Evolutionary conservation across 768 basidiomycete species (phyloP).

Genomic region (Kwoniella mangroviensis): DNA sequence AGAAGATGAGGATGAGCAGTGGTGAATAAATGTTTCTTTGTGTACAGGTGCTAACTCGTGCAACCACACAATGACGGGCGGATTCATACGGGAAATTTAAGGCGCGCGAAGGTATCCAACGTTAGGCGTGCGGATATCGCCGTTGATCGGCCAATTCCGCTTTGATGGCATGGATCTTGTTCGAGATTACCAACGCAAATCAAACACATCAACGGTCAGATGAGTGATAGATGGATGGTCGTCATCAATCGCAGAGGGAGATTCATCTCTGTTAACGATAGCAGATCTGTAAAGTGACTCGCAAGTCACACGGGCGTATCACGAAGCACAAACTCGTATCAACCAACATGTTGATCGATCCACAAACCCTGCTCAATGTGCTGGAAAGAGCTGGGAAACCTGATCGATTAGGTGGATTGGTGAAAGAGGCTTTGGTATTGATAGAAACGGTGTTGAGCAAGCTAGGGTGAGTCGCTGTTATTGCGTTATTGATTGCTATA

Average conservation of each 20-base stretch:
- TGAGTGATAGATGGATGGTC: background rate
- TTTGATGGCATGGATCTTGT: background rate
- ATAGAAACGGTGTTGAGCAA: constrained; percentile 76
- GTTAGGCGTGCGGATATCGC: background rate
- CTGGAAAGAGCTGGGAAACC: constrained; percentile 34
- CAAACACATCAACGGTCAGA: background rate
- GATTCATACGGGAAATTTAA: too few relatives aligned
- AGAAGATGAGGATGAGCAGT: background rate
- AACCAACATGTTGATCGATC: background rate
- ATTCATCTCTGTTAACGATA: too few relatives aligned
- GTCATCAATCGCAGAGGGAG: background rate
- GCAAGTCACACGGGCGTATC: too few relatives aligned
- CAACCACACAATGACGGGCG: background rate
- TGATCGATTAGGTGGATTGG: constrained; percentile 43
- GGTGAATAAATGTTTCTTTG: background rate
- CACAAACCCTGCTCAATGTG: constrained; percentile 31
- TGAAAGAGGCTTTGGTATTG: constrained; percentile 79
- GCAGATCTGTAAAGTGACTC: too few relatives aligned
- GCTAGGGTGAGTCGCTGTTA: constrained; percentile 71
- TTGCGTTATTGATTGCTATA: too few relatives aligned
- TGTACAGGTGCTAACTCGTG: background rate
- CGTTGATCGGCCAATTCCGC: constrained; percentile 8
- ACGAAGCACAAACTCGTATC: too few relatives aligned
- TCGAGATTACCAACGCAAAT: background rate
- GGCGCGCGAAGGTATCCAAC: too few relatives aligned